Percentiles rank a stretch among this genome's conserved stretches.
phyloP scores from a whole-genome alignment of 192 early-diverging fungal genomes.

The Radiomyces spectabilis region DNA sequence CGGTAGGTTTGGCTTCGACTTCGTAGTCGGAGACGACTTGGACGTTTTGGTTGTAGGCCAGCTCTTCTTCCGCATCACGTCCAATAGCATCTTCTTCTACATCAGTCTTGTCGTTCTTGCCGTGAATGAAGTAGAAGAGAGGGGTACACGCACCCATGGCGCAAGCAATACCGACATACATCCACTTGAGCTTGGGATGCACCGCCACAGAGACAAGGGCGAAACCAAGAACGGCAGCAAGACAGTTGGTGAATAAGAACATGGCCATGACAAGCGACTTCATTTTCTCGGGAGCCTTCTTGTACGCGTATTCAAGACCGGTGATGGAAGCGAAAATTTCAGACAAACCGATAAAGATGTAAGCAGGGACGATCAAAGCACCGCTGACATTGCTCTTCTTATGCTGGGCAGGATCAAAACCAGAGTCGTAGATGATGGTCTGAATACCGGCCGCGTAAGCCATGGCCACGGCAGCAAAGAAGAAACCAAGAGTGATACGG shows the following conservation, averaged over 20 bases:
- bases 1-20: no score
- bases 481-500: slow-evolving; percentile 63
- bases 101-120: slow-evolving; percentile 38
- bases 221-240: slow-evolving; percentile 48
- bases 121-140: slow-evolving; percentile 44
- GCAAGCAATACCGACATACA: slow-evolving; percentile 51
- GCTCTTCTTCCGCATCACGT: neutral
- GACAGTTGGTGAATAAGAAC: slow-evolving; percentile 51
- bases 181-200: slow-evolving; percentile 52
- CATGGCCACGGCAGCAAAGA: slow-evolving; percentile 49
- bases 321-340: slow-evolving; percentile 69
- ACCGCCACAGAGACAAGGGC: slow-evolving; percentile 46
- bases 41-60: neutral
- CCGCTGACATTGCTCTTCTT: slow-evolving; percentile 40
- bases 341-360: slow-evolving; percentile 52
- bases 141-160: slow-evolving; percentile 15
- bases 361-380: slow-evolving; percentile 48
- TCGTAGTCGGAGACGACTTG: slow-evolving; percentile 3
- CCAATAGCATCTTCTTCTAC: slow-evolving; percentile 30
- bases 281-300: slow-evolving; percentile 51
- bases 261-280: slow-evolving; percentile 69
- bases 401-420: slow-evolving; percentile 40
- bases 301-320: slow-evolving; percentile 63
- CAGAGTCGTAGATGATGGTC: slow-evolving; percentile 46
- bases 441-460: slow-evolving; percentile 56